phyloP scores from a whole-genome alignment of 768 basidiomycete genomes.

The Bullera alba region DNA sequence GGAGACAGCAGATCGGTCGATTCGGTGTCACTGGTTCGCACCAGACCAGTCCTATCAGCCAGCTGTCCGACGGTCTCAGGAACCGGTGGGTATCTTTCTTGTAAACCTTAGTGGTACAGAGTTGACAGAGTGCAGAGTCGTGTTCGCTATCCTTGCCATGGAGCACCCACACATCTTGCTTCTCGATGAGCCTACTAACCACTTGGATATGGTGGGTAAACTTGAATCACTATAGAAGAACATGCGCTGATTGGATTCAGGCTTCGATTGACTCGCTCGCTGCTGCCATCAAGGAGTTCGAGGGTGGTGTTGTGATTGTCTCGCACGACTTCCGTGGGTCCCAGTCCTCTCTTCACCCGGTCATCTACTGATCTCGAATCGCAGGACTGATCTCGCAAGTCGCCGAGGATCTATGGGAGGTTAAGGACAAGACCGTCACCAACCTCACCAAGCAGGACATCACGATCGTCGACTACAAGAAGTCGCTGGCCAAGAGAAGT shows the following conservation, averaged over 20 bases:
- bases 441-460: conserved; percentile 88
- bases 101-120: neutral
- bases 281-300: conserved; percentile 88
- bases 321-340: conserved; percentile 96
- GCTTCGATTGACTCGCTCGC: conserved; percentile 95
- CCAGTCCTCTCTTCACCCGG: neutral
- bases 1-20: conserved; percentile 88
- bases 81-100: conserved; percentile 61
- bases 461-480: conserved; percentile 89
- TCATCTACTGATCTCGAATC: neutral
- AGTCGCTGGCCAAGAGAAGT: conserved; percentile 68
- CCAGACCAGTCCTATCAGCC: conserved; percentile 87
- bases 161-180: conserved; percentile 93
- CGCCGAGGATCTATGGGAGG: conserved; percentile 98
- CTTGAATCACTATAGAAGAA: neutral
- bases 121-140: conserved; percentile 56
- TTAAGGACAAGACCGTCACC: conserved; percentile 83
- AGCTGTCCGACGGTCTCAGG: conserved; percentile 89
- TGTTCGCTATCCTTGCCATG: conserved; percentile 93
- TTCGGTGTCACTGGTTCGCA: conserved; percentile 92
- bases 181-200: conserved; percentile 48
- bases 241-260: conserved; percentile 38
- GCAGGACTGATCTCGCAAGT: conserved; percentile 91
- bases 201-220: conserved; percentile 51
- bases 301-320: conserved; percentile 97